These are phyloP conservation scores for Ehretia macrophylla DNA, from an alignment of 257 asterid genomes.

Conservation along the genomic window DNA sequence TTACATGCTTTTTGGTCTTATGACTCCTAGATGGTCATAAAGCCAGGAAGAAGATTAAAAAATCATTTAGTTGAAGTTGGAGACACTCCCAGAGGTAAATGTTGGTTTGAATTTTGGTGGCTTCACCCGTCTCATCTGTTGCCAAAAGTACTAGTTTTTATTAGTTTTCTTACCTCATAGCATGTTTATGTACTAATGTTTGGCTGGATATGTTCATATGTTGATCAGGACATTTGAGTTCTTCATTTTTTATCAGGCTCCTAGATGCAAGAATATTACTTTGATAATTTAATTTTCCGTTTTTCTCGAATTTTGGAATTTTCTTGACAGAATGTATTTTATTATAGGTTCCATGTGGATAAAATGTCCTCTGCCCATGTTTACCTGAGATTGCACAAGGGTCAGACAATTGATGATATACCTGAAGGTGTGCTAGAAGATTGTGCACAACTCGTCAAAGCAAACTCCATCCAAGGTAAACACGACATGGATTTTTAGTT, in stretches of 20 bases:
- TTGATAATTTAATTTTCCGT: not conserved
- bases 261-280: not conserved
- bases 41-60: too few species aligned
- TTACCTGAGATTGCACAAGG: constrained; percentile 82
- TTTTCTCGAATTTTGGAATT: constrained; percentile 8
- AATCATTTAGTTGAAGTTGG: too few species aligned
- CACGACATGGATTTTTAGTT: constrained; percentile 8
- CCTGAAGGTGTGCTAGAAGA: constrained; percentile 91
- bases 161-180: too few species aligned
- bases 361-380: constrained; percentile 99
- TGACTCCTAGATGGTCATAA: too few species aligned
- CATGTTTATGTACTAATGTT: too few species aligned
- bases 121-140: too few species aligned
- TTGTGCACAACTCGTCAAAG: constrained; percentile 95
- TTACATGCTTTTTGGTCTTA: too few species aligned
- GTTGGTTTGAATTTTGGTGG: too few species aligned
- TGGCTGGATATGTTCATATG: too few species aligned
- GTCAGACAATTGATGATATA: constrained; percentile 78
- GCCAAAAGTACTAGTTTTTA: too few species aligned
- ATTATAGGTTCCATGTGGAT: constrained; percentile 91
- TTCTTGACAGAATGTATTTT: constrained; percentile 23
- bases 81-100: too few species aligned
- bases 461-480: constrained; percentile 94
- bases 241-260: not conserved
- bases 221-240: not conserved